Conservation (phyloP, 306 rosid genomes). For the Prosopis cineraria region DNA sequence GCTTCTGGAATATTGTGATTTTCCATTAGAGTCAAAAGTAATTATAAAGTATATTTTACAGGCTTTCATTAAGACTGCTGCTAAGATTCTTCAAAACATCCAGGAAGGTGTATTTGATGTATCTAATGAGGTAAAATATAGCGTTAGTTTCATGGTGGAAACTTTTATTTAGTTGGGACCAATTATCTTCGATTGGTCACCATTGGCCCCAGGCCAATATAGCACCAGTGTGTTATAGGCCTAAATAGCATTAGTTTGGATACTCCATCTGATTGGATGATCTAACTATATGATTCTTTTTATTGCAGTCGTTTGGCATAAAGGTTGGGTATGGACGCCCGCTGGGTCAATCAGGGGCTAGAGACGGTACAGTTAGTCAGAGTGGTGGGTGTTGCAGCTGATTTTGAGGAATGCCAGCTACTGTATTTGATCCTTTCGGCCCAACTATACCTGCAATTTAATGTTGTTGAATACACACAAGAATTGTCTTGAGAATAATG, state of each 20-base stretch:
- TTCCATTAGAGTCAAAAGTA: slow-evolving; percentile 9
- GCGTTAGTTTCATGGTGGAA: slow-evolving; percentile 21
- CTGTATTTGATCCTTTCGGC: slow-evolving; percentile 36
- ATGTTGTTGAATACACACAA: slow-evolving; percentile 35
- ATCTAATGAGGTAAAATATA: slow-evolving; percentile 79
- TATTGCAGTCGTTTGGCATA: slow-evolving; percentile 86
- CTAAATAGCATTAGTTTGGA: slow-evolving; percentile 6
- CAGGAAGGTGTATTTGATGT: slow-evolving; percentile 92
- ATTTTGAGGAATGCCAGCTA: slow-evolving; percentile 36
- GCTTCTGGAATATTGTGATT: neutral
- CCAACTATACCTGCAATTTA: slow-evolving; percentile 30
- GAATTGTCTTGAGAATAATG: slow-evolving; percentile 37
- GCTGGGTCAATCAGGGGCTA: slow-evolving; percentile 68
- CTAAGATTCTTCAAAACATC: slow-evolving; percentile 87
- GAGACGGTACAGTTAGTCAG: slow-evolving; percentile 77
- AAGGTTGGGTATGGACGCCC: slow-evolving; percentile 83
- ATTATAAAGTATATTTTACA: slow-evolving; percentile 35
- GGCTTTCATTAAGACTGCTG: slow-evolving; percentile 94
- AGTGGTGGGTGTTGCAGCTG: slow-evolving; percentile 78
- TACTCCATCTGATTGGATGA: neutral
- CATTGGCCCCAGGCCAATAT: slow-evolving; percentile 3
- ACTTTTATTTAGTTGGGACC: neutral
- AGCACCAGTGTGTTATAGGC: neutral
- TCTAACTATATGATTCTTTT: neutral
- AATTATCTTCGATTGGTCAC: neutral